Evolutionary conservation across 2,329 filamentous ascomycete genomes (phyloP).

Genomic region (Didymella arachidicola): DNA sequence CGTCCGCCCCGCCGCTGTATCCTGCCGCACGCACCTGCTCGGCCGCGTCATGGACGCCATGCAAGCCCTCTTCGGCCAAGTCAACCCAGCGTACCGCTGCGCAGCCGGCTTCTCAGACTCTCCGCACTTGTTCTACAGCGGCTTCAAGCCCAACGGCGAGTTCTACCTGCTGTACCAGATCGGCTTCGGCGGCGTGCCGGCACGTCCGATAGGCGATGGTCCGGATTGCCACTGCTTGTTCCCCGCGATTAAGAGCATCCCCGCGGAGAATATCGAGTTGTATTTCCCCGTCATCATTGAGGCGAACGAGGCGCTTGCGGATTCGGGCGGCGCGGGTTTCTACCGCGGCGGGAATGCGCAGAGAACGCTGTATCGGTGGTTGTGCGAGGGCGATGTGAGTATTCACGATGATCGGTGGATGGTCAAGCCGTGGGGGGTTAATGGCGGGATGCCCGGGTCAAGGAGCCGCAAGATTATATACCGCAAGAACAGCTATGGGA

Average conservation of each 20-base stretch:
- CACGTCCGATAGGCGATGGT: slow-evolving; percentile 57
- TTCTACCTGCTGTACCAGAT: slow-evolving; percentile 62
- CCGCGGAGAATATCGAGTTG: slow-evolving; percentile 58
- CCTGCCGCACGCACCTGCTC: slow-evolving; percentile 59
- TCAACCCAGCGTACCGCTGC: slow-evolving; percentile 56
- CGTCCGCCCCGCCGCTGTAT: slow-evolving; percentile 57
- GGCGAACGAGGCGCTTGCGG: slow-evolving; percentile 57
- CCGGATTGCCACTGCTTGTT: slow-evolving; percentile 61
- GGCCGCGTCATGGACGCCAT: slow-evolving; percentile 60
- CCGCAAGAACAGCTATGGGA: slow-evolving; percentile 50
- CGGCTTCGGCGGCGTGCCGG: slow-evolving; percentile 60
- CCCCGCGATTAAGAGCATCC: slow-evolving; percentile 60
- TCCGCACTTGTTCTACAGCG: slow-evolving; percentile 61
- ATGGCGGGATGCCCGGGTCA: slow-evolving; percentile 56
- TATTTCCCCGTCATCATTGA: slow-evolving; percentile 60
- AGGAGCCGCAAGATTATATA: slow-evolving; percentile 56
- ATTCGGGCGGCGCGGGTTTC: slow-evolving; percentile 59
- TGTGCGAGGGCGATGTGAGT: slow-evolving; percentile 56
- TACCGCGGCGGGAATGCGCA: slow-evolving; percentile 60
- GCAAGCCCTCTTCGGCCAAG: slow-evolving; percentile 60
- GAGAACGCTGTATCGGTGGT: slow-evolving; percentile 57
- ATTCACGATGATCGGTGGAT: slow-evolving; percentile 61
- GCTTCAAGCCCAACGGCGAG: slow-evolving; percentile 58
- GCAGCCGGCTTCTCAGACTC: slow-evolving; percentile 61
- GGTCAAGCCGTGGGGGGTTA: slow-evolving; percentile 60